Conservation (phyloP, 2,329 filamentous ascomycete genomes). For the Decorospora gaudefroyi region DNA sequence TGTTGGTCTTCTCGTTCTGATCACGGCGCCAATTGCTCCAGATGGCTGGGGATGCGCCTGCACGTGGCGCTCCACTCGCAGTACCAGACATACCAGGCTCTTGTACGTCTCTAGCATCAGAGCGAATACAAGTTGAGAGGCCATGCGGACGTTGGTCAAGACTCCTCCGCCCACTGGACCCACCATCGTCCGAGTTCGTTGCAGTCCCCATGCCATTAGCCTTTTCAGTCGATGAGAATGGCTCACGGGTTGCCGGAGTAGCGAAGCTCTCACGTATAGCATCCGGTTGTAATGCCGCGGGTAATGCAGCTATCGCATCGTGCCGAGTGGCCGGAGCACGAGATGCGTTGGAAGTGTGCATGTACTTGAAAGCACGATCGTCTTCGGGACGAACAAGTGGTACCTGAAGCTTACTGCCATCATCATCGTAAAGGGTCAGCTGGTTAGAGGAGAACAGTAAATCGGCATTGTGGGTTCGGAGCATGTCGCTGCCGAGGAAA, state of each 20-base stretch:
- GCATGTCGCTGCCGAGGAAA: constrained; percentile 85
- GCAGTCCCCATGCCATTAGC: constrained; percentile 20
- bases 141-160: constrained; percentile 39
- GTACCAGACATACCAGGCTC: constrained; percentile 26
- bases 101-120: constrained; percentile 29
- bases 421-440: constrained; percentile 83
- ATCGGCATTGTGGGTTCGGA: constrained; percentile 85
- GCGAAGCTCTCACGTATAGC: constrained; percentile 6
- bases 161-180: constrained; percentile 35
- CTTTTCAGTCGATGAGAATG: constrained; percentile 11
- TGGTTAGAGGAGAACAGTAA: constrained; percentile 90
- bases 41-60: constrained; percentile 50
- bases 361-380: constrained; percentile 75
- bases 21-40: constrained; percentile 57
- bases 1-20: constrained; percentile 38
- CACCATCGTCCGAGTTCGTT: constrained; percentile 37
- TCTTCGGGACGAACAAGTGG: constrained; percentile 93
- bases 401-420: constrained; percentile 83
- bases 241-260: constrained; percentile 9
- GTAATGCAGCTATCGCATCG: neutral
- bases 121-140: constrained; percentile 22
- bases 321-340: constrained; percentile 10
- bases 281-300: constrained; percentile 7
- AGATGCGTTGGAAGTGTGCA: constrained; percentile 62
- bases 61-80: constrained; percentile 26